These are phyloP conservation scores for Thelonectria olida DNA, from an alignment of 2,329 filamentous ascomycete genomes.

Conservation along the genomic window DNA sequence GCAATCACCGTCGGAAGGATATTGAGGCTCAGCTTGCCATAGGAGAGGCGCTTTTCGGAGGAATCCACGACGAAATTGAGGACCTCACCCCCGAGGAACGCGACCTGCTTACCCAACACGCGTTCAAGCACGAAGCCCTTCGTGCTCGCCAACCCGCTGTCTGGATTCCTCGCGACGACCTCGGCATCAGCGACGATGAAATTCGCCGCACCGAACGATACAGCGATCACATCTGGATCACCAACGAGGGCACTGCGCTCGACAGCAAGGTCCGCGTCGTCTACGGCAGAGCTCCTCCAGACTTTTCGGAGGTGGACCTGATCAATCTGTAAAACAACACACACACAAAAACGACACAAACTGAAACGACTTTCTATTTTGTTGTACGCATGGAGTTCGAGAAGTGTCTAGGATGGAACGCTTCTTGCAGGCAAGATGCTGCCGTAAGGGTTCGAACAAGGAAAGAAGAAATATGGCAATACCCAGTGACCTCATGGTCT, in stretches of 20 bases:
- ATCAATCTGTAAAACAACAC: conserved; percentile 71
- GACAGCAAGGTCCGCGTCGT: conserved; percentile 85
- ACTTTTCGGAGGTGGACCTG: conserved; percentile 88
- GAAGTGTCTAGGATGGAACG: conserved; percentile 1
- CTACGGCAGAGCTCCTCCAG: conserved; percentile 85
- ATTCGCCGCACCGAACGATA: conserved; percentile 79
- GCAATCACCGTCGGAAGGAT: conserved; percentile 64
- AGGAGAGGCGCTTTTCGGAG: conserved; percentile 84
- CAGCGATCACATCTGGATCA: conserved; percentile 88
- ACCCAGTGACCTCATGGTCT: conserved; percentile 13
- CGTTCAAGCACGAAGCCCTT: conserved; percentile 90
- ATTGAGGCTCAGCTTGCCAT: conserved; percentile 78
- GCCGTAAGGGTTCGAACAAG: not conserved
- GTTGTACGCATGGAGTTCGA: conserved; percentile 19
- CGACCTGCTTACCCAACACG: conserved; percentile 83
- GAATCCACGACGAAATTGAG: conserved; percentile 91
- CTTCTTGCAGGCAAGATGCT: conserved; percentile 35
- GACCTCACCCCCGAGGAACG: conserved; percentile 91
- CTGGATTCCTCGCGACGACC: conserved; percentile 91
- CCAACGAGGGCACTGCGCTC: conserved; percentile 88
- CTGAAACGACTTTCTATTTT: not conserved
- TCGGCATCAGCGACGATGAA: conserved; percentile 93
- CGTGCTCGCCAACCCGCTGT: conserved; percentile 86
- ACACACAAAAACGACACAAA: not conserved
- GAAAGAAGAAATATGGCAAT: conserved; percentile 16